Evolutionary conservation across 2,329 filamentous ascomycete genomes (phyloP).

Genomic region (Elsinoe arachidis): DNA sequence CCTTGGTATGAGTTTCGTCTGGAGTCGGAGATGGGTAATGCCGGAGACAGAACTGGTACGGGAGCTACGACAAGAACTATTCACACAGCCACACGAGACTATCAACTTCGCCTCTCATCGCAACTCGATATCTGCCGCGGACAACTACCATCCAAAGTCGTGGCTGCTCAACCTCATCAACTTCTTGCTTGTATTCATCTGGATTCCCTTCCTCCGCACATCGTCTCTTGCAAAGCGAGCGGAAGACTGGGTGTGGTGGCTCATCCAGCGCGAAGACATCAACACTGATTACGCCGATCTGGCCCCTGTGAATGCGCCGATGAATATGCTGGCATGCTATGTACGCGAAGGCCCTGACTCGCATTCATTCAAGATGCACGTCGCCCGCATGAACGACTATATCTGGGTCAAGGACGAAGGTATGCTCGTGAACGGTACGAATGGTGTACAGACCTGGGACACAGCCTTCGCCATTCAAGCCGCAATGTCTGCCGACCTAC

Average conservation of each 20-base stretch:
- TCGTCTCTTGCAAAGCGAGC: conserved; percentile 58
- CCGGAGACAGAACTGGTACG: conserved; percentile 57
- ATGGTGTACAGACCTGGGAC: conserved; percentile 97
- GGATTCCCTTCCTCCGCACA: conserved; percentile 67
- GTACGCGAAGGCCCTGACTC: conserved; percentile 72
- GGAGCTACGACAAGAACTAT: conserved; percentile 70
- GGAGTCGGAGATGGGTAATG: conserved; percentile 71
- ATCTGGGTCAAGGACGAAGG: conserved; percentile 89
- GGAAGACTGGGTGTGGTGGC: conserved; percentile 70
- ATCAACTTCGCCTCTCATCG: conserved; percentile 72
- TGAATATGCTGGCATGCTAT: conserved; percentile 85
- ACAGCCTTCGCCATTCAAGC: conserved; percentile 85
- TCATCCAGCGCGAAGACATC: conserved; percentile 83
- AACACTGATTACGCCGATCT: conserved; percentile 84
- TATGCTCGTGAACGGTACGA: conserved; percentile 91
- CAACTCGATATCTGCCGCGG: conserved; percentile 67
- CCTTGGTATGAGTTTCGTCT: conserved; percentile 81
- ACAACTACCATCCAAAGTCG: conserved; percentile 91
- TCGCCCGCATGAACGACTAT: conserved; percentile 75
- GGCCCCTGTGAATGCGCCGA: conserved; percentile 79
- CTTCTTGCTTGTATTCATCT: conserved; percentile 69
- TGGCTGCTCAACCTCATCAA: conserved; percentile 73
- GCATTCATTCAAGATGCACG: conserved; percentile 62
- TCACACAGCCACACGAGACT: conserved; percentile 64
- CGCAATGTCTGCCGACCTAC: conserved; percentile 67